Evolutionary conservation across 768 basidiomycete genomes (phyloP), one percentile per base, ranked within the genome.

Genomic region (Termitomyces sp.): DNA sequence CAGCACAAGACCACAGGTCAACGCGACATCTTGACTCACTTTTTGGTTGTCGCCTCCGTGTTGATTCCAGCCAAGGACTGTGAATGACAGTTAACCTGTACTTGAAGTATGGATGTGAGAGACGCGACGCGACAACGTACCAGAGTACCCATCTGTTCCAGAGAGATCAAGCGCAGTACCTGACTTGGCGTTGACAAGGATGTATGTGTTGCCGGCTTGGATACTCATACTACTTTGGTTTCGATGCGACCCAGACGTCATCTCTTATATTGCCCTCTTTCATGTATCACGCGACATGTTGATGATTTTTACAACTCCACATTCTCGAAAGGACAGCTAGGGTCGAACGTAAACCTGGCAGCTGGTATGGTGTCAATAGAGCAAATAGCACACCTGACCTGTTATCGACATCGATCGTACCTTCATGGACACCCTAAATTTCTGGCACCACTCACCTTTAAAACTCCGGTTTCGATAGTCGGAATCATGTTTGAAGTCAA

Each of bases 131-230:
- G n/a, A 5, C 36, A 14, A 53, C 57, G 2, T 63, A 78, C 77
- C 70, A 49, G 77, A 72, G 2, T 53, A 49, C 59, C 74, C 69
- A 58, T 82, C 79, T 8, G 65, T 72, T 32, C 76, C 79, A 35
- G 82, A 83, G 61, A 82, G 78, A 63, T 83, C 81, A 10, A 81
- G 58, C 26, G 68, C 75, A 13, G 76, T 81, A 14, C 70, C 72
- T 7, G 71, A 70, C 68, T 80, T 72, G 66, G 57, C 64, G 59
- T 69, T 69, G 36, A 63, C 35, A 49, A 69, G 49, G 46, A 60
- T 50, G 58, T 68, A 69, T 16, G 49, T 55, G 36, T 40, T 32
- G 16, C 64, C 63, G 32, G 57, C 32, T 58, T 66, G 18, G 50
- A 67, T 54, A n/a, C 55, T 13, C 67, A 67, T 68, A 20, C 3